Percentiles rank a stretch among this genome's conserved stretches.
Evolutionary conservation across 2,329 filamentous ascomycete species (phyloP).

Genomic region (Phialemoniopsis sp.): DNA sequence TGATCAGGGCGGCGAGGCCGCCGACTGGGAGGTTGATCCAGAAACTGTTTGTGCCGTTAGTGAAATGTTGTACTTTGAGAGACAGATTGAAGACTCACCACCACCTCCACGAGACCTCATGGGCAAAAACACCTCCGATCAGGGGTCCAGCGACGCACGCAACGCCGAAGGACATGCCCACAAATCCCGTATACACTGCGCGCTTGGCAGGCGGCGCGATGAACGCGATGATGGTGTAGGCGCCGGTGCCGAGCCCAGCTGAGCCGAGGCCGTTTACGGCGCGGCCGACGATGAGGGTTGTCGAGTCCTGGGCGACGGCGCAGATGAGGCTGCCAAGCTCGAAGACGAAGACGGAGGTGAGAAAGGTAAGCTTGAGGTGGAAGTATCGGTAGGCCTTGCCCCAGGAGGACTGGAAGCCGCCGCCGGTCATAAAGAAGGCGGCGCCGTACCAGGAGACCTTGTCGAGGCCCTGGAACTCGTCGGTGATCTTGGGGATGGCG

Average conservation of each 20-base stretch:
- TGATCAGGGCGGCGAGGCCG: slow-evolving; percentile 10
- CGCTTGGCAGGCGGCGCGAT: slow-evolving; percentile 21
- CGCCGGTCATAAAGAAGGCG: slow-evolving; percentile 45
- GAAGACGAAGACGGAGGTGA: slow-evolving; percentile 63
- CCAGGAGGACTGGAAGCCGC: slow-evolving; percentile 35
- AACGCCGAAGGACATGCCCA: slow-evolving; percentile 64
- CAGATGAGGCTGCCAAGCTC: slow-evolving; percentile 63
- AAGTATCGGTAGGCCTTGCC: slow-evolving; percentile 46
- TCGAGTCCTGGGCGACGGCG: slow-evolving; percentile 66
- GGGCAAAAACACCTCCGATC: slow-evolving; percentile 13
- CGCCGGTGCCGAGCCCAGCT: slow-evolving; percentile 65
- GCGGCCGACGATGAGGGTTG: slow-evolving; percentile 66
- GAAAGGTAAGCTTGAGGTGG: slow-evolving; percentile 56
- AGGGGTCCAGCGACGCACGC: slow-evolving; percentile 13
- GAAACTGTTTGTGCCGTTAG: slow-evolving; percentile 19
- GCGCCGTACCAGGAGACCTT: slow-evolving; percentile 56
- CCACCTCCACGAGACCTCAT: slow-evolving; percentile 13
- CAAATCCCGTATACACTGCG: slow-evolving; percentile 10
- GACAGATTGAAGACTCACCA: slow-evolving; percentile 1
- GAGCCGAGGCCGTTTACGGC: slow-evolving; percentile 72
- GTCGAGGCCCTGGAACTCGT: slow-evolving; percentile 42
- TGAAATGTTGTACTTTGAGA: too few species aligned
- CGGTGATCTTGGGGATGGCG: slow-evolving; percentile 50
- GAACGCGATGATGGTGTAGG: slow-evolving; percentile 50
- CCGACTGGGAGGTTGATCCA: slow-evolving; percentile 17